Evolutionary conservation across 2,329 filamentous ascomycete genomes (phyloP), one percentile per base, ranked within the genome.

Genomic region (Colletotrichum higginsianum): DNA sequence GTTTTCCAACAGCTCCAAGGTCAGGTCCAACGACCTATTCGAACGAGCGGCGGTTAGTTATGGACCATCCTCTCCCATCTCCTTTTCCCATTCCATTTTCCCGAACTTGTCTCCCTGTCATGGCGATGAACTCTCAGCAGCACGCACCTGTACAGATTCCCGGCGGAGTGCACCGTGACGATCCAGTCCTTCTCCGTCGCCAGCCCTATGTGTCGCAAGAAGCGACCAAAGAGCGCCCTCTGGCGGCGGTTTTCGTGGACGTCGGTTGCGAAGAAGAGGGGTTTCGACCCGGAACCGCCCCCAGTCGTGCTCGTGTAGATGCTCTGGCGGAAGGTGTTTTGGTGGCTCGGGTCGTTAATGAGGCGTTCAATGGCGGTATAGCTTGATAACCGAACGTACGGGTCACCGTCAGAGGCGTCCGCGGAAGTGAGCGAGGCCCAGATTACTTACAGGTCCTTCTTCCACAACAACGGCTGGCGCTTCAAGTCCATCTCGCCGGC

Each of bases 221-320:
- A 77, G 0, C 75, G 63, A 0, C 83, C 83, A 15, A 81, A 79
- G 0, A 73, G 68, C 4, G 78, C 77, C 55, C 84, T 76, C 1
- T 86, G 84, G 1, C 72, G 72, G 1, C 84, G 82, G 35, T 85
- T 86, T 64, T 86, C 84, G 1, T 73, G 18, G 0, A 76, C 75
- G 71, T 86, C 83, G 0, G 81, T 83, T 0, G 80, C 79, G 61
- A 86, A 86, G 47, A 85, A 77, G 69, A 86, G 69, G 0, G 80
- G 78, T 0, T 75, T 74, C 0, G 77, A 77, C 0, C 78, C 78
- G 0, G 73, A 77, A 0, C 81, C 82, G 0, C 85, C 84, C 0
- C 85, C 84, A 0, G 84, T 86, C 0, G 77, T 77, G 50, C 82
- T 84, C 0, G 81, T 77, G 61, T 86, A 86, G 3, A 78, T 74